Evolutionary conservation across 2,329 filamentous ascomycete species (phyloP), one percentile per base, ranked within the genome.

Genomic region (Colletotrichum costaricense): DNA sequence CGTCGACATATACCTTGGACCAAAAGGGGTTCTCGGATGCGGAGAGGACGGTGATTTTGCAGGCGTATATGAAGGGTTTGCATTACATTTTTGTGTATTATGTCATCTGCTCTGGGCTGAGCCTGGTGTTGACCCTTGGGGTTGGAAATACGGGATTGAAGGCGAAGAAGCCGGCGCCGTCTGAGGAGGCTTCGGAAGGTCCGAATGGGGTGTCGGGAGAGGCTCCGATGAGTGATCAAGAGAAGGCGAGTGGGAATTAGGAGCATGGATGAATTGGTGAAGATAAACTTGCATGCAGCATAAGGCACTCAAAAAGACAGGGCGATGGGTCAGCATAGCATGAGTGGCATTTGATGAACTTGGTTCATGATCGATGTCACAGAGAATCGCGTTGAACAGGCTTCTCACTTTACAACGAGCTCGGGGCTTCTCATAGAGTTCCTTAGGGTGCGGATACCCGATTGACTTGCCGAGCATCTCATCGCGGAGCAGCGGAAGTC

Each of bases 61-160:
- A 75, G 5, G 79, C 76, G 1, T 82, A 81, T 63, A 81, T 81
- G 79, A 55, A 64, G 11, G 79, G 79, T 0, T 49, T 80, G 64
- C 78, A 79, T 58, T 78, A 78, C 68, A 78, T 79, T 24, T 79
- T 78, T 60, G 73, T 78, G 12, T 79, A 76, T 63, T 79, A 77
- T 63, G 75, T 74, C 4, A 67, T 73, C 5, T 76, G 74, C 72
- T 67, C 76, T 1, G 78, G 73, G 0, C 12, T 76, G 2, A 74
- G 73, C 9, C 52, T 77, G 16, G 26, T 65, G 12, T 35, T 79
- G 72, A 75, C 76, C 0, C 63, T 73, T 16, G 75, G 76, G 1
- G 69, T 78, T 3, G 77, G 78, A 9, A 77, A 78, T 28, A 78
- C 78, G 24, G 63, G 70, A 4, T 54, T 78, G 1, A 78, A 76